Conservation (phyloP, 345 rosid species). For the Dipteronia dyeriana region DNA sequence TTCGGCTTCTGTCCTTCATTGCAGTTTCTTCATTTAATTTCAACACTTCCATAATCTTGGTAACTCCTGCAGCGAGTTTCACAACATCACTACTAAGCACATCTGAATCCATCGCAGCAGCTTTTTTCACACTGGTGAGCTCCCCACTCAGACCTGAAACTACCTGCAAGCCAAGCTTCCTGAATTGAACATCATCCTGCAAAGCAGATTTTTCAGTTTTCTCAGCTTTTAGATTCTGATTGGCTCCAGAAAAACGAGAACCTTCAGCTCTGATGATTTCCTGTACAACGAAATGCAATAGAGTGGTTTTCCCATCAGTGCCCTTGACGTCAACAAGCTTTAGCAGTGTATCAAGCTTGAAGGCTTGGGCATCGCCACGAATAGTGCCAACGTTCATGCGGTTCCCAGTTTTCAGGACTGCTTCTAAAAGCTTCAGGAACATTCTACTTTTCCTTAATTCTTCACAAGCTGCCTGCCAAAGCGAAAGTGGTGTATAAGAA, state of each 20-base stretch:
- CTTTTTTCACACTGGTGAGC: constrained; percentile 79
- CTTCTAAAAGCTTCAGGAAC: constrained; percentile 90
- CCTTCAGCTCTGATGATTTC: constrained; percentile 89
- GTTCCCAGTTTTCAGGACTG: constrained; percentile 92
- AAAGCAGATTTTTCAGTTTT: constrained; percentile 42
- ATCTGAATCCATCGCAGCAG: constrained; percentile 83
- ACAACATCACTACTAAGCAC: constrained; percentile 58
- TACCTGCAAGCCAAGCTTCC: constrained; percentile 86
- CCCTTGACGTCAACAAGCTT: constrained; percentile 90
- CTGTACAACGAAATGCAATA: constrained; percentile 89
- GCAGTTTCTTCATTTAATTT: constrained; percentile 38
- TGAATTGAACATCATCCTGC: constrained; percentile 62
- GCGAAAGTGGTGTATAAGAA: constrained; percentile 10
- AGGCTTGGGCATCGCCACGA: constrained; percentile 89
- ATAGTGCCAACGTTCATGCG: constrained; percentile 95
- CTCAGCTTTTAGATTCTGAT: constrained; percentile 32
- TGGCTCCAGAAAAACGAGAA: constrained; percentile 43
- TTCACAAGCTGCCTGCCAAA: constrained; percentile 66
- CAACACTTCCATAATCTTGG: constrained; percentile 52
- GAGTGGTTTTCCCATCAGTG: constrained; percentile 85
- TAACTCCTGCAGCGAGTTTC: constrained; percentile 55
- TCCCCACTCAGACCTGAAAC: constrained; percentile 82
- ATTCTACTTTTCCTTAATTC: constrained; percentile 78
- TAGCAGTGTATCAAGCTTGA: constrained; percentile 92
- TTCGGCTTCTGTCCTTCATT: constrained; percentile 34